Evolutionary conservation across 2,329 filamentous ascomycete species (phyloP).

Genomic region (Diaporthe amygdali): DNA sequence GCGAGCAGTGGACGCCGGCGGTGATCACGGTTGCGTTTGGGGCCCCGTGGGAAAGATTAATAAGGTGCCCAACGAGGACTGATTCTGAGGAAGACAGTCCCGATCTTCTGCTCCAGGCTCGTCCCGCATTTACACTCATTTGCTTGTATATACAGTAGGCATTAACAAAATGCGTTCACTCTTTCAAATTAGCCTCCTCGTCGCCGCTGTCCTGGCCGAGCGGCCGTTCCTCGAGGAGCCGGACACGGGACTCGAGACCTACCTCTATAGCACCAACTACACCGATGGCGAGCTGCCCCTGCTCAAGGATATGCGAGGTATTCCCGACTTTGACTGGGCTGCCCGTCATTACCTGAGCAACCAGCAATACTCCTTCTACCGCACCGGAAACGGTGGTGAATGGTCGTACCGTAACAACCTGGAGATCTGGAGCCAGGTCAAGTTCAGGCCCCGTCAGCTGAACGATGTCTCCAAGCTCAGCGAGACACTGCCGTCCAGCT

Average conservation of each 20-base stretch:
- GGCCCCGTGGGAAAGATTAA: background rate
- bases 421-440: constrained; percentile 51
- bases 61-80: background rate
- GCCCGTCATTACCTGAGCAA: constrained; percentile 48
- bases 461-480: constrained; percentile 43
- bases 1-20: background rate
- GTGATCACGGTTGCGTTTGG: background rate
- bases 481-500: constrained; percentile 40
- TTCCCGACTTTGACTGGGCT: constrained; percentile 56
- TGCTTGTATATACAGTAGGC: background rate
- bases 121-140: background rate
- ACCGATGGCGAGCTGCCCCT: constrained; percentile 41
- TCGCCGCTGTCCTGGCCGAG: constrained; percentile 34
- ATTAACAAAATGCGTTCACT: constrained; percentile 6
- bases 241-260: constrained; percentile 39
- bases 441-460: constrained; percentile 47
- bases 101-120: background rate
- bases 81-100: background rate
- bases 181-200: constrained; percentile 26
- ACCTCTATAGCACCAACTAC: constrained; percentile 35
- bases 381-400: constrained; percentile 53
- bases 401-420: constrained; percentile 58
- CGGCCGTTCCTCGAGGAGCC: constrained; percentile 40
- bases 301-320: constrained; percentile 46
- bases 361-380: constrained; percentile 53